Evolutionary conservation across 805 yeast genomes (phyloP).

Genomic region (Barnettozyma populi): DNA sequence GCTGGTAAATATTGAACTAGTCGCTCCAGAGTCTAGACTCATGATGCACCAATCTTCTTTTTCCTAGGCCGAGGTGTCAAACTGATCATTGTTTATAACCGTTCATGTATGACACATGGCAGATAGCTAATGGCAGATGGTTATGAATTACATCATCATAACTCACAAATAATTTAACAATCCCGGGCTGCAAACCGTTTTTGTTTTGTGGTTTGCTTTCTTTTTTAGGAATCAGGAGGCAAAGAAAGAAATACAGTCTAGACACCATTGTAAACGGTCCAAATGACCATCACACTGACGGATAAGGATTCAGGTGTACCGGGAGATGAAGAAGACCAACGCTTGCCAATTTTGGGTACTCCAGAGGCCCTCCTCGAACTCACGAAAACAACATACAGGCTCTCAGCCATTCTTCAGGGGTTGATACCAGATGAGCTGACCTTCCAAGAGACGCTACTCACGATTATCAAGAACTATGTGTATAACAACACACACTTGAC

Average conservation of each 20-base stretch:
- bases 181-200: not conserved
- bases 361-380: not conserved
- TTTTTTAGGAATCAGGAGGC: too few relatives aligned
- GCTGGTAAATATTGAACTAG: too few relatives aligned
- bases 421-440: conserved; percentile 1
- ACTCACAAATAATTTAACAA: not conserved
- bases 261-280: not conserved
- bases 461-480: not conserved
- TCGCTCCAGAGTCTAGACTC: too few relatives aligned
- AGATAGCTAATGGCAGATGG: too few relatives aligned
- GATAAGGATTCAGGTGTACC: not conserved
- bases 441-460: not conserved
- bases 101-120: too few relatives aligned
- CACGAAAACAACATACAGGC: not conserved
- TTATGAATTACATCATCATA: too few relatives aligned
- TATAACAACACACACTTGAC: not conserved
- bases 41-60: too few relatives aligned
- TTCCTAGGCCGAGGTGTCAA: too few relatives aligned
- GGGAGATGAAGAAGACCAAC: too few relatives aligned
- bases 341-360: not conserved
- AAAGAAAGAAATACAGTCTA: too few relatives aligned
- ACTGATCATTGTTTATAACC: too few relatives aligned
- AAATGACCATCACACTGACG: not conserved
- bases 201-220: not conserved
- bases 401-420: not conserved